Evolutionary conservation across 1,284 basidiomycete genomes (phyloP).

Genomic region (Inonotus hispidus): DNA sequence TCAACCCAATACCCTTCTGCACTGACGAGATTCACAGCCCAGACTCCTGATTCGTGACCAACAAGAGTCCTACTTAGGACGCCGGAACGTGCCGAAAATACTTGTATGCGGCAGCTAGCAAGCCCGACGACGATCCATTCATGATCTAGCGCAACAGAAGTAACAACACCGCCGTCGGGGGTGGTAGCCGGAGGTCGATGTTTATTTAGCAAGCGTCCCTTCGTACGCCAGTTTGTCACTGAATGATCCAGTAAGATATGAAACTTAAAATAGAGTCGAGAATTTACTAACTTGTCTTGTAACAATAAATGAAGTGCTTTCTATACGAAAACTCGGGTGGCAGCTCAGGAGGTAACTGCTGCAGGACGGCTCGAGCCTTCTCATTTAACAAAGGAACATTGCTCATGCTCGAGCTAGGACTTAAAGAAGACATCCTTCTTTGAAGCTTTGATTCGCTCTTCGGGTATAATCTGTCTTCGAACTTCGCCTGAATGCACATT

Average conservation of each 20-base stretch:
- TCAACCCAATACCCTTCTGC: constrained; percentile 28
- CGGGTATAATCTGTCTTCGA: constrained; percentile 29
- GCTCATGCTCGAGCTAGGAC: neutral
- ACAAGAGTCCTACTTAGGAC: constrained; percentile 72
- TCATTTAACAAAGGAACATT: constrained; percentile 3
- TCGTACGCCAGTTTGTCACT: constrained; percentile 85
- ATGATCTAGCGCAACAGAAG: constrained; percentile 80
- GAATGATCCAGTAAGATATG: neutral
- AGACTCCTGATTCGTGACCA: constrained; percentile 88
- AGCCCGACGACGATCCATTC: constrained; percentile 90
- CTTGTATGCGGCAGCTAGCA: constrained; percentile 82
- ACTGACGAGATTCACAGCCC: constrained; percentile 80
- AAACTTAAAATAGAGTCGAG: neutral
- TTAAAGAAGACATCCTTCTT: neutral
- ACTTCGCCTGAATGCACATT: constrained; percentile 65
- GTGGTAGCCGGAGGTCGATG: constrained; percentile 56
- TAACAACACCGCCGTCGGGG: constrained; percentile 73
- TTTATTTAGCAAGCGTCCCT: constrained; percentile 71
- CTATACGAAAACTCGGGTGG: constrained; percentile 48
- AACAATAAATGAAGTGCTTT: constrained; percentile 72
- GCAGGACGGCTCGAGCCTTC: neutral
- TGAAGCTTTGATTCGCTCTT: neutral
- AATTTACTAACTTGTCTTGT: constrained; percentile 58
- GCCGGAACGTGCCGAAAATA: constrained; percentile 82
- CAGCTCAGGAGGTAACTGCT: constrained; percentile 5